Evolutionary conservation across 495 filamentous ascomycete species (phyloP).

Genomic region (Margaritispora aquatica): DNA sequence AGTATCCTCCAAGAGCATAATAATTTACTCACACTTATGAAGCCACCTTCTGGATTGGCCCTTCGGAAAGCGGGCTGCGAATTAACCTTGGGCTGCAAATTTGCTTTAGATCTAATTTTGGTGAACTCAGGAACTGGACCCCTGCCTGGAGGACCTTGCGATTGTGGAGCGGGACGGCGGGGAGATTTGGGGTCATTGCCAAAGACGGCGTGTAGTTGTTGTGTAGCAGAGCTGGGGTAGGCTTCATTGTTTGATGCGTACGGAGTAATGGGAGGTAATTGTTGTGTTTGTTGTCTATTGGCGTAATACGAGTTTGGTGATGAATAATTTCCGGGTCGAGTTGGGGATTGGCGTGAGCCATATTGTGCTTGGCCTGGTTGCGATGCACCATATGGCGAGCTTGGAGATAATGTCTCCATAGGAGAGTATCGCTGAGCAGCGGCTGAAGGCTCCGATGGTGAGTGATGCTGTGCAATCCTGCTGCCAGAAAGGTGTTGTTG

Average conservation of each 20-base stretch:
- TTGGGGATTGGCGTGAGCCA: constrained; percentile 44
- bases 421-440: constrained; percentile 91
- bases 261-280: constrained; percentile 66
- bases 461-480: constrained; percentile 43
- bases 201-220: constrained; percentile 66
- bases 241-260: constrained; percentile 50
- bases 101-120: constrained; percentile 62
- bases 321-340: constrained; percentile 37
- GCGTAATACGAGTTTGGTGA: constrained; percentile 43
- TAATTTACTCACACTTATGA: constrained; percentile 77
- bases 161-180: constrained; percentile 42
- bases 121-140: constrained; percentile 84
- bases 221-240: constrained; percentile 63
- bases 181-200: constrained; percentile 70
- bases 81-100: constrained; percentile 79
- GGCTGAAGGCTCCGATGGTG: constrained; percentile 57
- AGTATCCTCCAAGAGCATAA: neutral
- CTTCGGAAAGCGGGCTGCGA: constrained; percentile 83
- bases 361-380: constrained; percentile 34
- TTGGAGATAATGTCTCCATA: constrained; percentile 70
- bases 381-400: constrained; percentile 42
- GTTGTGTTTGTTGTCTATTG: constrained; percentile 37
- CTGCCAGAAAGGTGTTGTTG: constrained; percentile 46
- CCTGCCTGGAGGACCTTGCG: constrained; percentile 44
- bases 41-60: constrained; percentile 95